Percentiles rank a stretch among this genome's conserved stretches.
Evolutionary conservation across 176 grass and related monocot genomes (phyloP).

Genomic region (Poa pratensis): DNA sequence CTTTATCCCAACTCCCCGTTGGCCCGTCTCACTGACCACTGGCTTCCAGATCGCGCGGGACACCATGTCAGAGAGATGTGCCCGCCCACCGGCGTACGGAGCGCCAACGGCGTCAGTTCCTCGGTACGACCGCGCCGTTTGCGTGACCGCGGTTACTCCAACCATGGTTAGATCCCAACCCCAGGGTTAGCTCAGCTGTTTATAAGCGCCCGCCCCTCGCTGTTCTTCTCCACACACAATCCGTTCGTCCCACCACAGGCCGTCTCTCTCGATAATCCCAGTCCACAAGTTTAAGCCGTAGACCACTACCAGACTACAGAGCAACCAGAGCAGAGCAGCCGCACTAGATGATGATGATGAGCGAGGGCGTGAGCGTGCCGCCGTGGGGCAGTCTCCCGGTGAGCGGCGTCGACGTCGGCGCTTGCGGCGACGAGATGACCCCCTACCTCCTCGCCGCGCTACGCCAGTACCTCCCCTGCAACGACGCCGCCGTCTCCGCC

Average conservation of each 20-base stretch:
- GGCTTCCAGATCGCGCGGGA: accelerated
- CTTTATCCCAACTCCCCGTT: neutral
- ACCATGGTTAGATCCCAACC: neutral
- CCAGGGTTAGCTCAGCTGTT: constrained; percentile 49
- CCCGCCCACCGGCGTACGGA: neutral
- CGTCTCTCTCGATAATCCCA: neutral
- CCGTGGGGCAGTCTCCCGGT: constrained; percentile 67
- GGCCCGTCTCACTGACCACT: neutral
- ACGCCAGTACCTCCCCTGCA: constrained; percentile 54
- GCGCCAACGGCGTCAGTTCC: constrained; percentile 38
- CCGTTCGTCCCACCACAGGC: neutral
- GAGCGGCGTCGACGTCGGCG: constrained; percentile 42
- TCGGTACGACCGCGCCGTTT: constrained; percentile 11
- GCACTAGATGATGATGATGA: constrained; percentile 66
- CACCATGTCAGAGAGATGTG: accelerated
- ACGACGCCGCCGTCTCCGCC: neutral
- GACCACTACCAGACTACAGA: neutral
- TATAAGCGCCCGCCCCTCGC: constrained; percentile 50
- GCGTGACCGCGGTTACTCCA: neutral
- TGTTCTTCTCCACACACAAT: neutral
- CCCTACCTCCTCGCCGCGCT: constrained; percentile 61
- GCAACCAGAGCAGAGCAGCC: neutral
- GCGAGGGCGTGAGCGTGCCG: constrained; percentile 57
- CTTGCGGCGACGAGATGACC: constrained; percentile 49
- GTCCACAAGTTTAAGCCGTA: constrained; percentile 17